These are phyloP conservation scores for Ciborinia camelliae DNA, from an alignment of 2,329 filamentous ascomycete species.

Conservation along the genomic window DNA sequence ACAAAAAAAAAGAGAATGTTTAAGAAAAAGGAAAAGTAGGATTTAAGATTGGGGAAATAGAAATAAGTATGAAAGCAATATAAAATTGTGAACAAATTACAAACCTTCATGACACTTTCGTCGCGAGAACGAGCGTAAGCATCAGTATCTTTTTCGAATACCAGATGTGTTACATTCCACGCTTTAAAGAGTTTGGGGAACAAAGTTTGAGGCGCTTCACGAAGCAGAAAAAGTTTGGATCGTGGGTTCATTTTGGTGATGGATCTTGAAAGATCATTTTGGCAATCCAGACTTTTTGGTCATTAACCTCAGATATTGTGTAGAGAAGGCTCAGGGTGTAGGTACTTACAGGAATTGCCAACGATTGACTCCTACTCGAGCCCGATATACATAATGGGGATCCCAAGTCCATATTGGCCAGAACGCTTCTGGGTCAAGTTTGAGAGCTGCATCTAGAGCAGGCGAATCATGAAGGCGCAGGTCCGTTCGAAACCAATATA, in stretches of 20 bases:
- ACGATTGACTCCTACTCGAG: slow-evolving; percentile 66
- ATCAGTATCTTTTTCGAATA: slow-evolving; percentile 78
- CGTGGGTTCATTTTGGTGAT: slow-evolving; percentile 67
- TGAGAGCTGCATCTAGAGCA: slow-evolving; percentile 67
- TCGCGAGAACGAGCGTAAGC: slow-evolving; percentile 66
- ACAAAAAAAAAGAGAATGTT: no score
- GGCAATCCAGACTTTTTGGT: slow-evolving; percentile 60
- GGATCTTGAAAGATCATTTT: slow-evolving; percentile 63
- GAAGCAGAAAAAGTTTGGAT: slow-evolving; percentile 67
- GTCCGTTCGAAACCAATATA: slow-evolving; percentile 79
- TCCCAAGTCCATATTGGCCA: slow-evolving; percentile 81
- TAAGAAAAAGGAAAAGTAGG: no score
- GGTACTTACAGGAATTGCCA: slow-evolving; percentile 63
- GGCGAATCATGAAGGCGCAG: slow-evolving; percentile 75
- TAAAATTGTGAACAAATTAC: no score
- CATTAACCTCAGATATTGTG: slow-evolving; percentile 2
- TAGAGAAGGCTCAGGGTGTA: background rate
- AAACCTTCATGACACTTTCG: slow-evolving; percentile 51
- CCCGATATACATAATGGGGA: slow-evolving; percentile 73
- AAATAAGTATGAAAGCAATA: no score
- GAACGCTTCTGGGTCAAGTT: slow-evolving; percentile 63
- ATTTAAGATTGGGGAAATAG: no score
- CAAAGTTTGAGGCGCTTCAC: slow-evolving; percentile 68
- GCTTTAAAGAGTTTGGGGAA: slow-evolving; percentile 69
- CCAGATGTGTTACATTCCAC: slow-evolving; percentile 72